Conservation (phyloP, 805 yeast genomes). For the Pichia insulana region DNA sequence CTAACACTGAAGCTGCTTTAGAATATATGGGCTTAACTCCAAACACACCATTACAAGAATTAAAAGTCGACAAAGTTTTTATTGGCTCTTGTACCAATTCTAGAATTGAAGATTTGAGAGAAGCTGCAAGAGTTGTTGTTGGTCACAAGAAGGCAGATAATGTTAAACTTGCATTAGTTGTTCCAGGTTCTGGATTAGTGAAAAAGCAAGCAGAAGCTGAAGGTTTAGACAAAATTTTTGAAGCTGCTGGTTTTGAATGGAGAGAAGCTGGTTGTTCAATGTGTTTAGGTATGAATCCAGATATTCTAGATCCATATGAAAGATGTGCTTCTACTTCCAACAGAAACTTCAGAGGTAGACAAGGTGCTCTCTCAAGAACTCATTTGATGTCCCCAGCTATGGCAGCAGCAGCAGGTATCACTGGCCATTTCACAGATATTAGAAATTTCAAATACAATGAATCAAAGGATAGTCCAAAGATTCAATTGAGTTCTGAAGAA, state of each 20-base stretch:
- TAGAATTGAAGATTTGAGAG: slow-evolving; percentile 92
- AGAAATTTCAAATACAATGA: slow-evolving; percentile 65
- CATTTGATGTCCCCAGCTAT: slow-evolving; percentile 98
- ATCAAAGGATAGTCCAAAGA: slow-evolving; percentile 48
- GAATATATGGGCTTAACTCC: slow-evolving; percentile 86
- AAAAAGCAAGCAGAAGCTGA: slow-evolving; percentile 90
- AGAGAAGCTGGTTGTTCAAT: slow-evolving; percentile 99
- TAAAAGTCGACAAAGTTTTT: slow-evolving; percentile 84
- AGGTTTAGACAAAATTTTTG: slow-evolving; percentile 86
- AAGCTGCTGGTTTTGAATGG: slow-evolving; percentile 95
- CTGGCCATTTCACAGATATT: slow-evolving; percentile 85
- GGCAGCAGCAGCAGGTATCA: slow-evolving; percentile 98
- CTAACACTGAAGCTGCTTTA: slow-evolving; percentile 87
- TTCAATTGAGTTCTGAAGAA: slow-evolving; percentile 38
- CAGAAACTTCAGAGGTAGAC: slow-evolving; percentile 98
- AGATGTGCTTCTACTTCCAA: slow-evolving; percentile 98
- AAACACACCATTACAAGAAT: slow-evolving; percentile 67
- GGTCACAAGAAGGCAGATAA: slow-evolving; percentile 81
- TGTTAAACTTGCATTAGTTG: slow-evolving; percentile 79
- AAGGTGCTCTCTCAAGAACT: slow-evolving; percentile 93
- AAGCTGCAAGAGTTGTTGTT: slow-evolving; percentile 87
- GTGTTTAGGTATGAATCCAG: slow-evolving; percentile 99
- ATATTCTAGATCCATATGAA: slow-evolving; percentile 87
- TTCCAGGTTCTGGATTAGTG: slow-evolving; percentile 96
- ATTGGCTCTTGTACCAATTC: slow-evolving; percentile 98